Base-by-base conservation (phyloP, 108 stramenopile genomes). In the Cyclotella baltica region DNA sequence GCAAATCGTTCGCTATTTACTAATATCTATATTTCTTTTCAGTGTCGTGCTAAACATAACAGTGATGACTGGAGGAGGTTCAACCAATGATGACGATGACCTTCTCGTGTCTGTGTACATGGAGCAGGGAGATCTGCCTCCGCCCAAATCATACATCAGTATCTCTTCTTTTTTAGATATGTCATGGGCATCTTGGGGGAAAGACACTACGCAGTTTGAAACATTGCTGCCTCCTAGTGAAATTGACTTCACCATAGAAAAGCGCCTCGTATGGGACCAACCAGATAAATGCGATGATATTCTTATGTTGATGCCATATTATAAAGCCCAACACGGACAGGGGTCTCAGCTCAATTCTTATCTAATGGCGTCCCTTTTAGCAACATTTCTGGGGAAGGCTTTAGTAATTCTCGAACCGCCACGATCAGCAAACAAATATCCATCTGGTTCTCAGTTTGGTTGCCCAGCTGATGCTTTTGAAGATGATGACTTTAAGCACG, bases 391-490 rank as follows among this genome's bases (percentile, higher is more conserved):
- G 37, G 37, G 37, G 3, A 65, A 66, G 34, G 64, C 74, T 5
- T 63, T 75, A 64, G 38, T 75, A 4, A 20, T 75, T 19, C 38
- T 75, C 4, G 74, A 75, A n/a, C 36, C 72, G 18, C 59, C 72
- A 22, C 53, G 35, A 40, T 63, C 62, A 30, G 33, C 30, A 52
- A 35, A 52, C 19, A 69, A 48, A 36, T 80, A 69, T 72, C 46
- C 62, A 0, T 43, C 46, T 46, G 80, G 59, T 16, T 59, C 56
- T 27, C 80, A 80, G 56, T 80, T 80, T 46, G 80, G 80, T 22
- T 80, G 80, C 61, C 80, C 80, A 0, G 59, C 50, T 1, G 80
- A 73, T 36, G 50, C 73, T 10, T 73, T 74, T 28, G 53, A 68
- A 35, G 53, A 61, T 29, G 29, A 57, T 29, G 22, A 20, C 6